Evolutionary conservation across 257 asterid genomes (phyloP).

Genomic region (Asclepias syriaca): DNA sequence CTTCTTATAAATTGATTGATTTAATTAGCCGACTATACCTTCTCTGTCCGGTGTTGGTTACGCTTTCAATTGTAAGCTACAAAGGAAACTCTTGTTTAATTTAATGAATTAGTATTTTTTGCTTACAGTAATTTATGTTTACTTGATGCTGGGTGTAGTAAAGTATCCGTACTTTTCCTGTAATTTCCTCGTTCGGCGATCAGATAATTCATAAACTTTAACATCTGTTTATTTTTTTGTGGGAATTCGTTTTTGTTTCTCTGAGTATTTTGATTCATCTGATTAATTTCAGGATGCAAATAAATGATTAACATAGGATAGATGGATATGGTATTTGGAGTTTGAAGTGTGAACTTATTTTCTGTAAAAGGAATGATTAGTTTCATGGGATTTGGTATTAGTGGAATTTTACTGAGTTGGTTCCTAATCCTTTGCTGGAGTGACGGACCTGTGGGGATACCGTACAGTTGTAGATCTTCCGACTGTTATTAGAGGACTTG

Average conservation of each 20-base stretch:
- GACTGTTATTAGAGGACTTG: not conserved
- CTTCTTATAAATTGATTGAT: not conserved
- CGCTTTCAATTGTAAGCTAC: not conserved
- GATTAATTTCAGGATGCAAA: not conserved
- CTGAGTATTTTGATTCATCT: not conserved
- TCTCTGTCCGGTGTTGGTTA: not conserved
- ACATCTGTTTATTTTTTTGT: not conserved
- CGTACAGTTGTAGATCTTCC: not conserved
- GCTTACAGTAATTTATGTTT: not conserved
- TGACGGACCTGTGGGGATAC: not conserved
- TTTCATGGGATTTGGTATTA: not conserved
- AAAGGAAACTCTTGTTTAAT: not conserved
- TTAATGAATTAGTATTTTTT: too few species aligned
- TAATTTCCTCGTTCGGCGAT: not conserved
- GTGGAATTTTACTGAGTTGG: not conserved
- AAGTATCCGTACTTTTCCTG: not conserved
- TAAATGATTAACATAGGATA: not conserved
- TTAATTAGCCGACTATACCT: not conserved
- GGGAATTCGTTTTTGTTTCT: not conserved
- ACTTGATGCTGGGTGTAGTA: not conserved
- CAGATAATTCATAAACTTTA: not conserved
- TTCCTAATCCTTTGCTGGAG: not conserved
- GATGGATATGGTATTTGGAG: not conserved
- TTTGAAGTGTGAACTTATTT: not conserved
- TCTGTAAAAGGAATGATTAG: not conserved